These are phyloP conservation scores for Leucocoprinus leucothites DNA, from an alignment of 768 basidiomycete species.

Conservation along the genomic window DNA sequence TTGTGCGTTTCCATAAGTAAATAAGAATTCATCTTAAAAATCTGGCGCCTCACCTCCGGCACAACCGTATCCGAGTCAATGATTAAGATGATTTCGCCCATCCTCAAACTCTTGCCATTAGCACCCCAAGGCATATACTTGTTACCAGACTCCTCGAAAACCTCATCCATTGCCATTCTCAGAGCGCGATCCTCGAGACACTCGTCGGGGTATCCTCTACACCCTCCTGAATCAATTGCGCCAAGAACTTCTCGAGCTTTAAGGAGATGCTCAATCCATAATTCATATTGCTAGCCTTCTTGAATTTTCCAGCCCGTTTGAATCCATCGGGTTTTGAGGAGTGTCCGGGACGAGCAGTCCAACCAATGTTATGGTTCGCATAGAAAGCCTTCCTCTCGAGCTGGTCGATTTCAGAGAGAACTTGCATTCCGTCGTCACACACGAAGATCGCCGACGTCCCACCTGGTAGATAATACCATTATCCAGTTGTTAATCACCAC, in stretches of 20 bases:
- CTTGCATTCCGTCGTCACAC: constrained; percentile 81
- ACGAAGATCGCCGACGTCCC: constrained; percentile 78
- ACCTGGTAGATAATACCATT: constrained; percentile 21
- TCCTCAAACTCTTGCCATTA: constrained; percentile 70
- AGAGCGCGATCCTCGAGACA: constrained; percentile 70
- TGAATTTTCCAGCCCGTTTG: constrained; percentile 90
- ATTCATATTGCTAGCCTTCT: constrained; percentile 87
- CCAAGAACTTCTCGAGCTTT: constrained; percentile 52
- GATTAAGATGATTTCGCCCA: constrained; percentile 78
- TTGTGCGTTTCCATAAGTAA: neutral
- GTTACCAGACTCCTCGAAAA: constrained; percentile 53
- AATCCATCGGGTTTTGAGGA: constrained; percentile 73
- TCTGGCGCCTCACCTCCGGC: constrained; percentile 47
- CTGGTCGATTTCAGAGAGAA: constrained; percentile 60
- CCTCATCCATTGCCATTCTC: constrained; percentile 69
- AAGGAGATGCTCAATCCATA: constrained; percentile 63
- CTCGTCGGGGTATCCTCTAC: constrained; percentile 42
- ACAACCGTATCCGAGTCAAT: constrained; percentile 79
- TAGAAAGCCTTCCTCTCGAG: constrained; percentile 72
- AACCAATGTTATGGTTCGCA: constrained; percentile 72
- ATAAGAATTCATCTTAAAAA: neutral
- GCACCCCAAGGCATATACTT: constrained; percentile 67
- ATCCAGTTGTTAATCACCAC: neutral
- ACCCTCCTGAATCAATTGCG: constrained; percentile 39
- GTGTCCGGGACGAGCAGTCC: constrained; percentile 79